phyloP scores from a whole-genome alignment of 2,329 filamentous ascomycete species.

The Blumeria hordei region DNA sequence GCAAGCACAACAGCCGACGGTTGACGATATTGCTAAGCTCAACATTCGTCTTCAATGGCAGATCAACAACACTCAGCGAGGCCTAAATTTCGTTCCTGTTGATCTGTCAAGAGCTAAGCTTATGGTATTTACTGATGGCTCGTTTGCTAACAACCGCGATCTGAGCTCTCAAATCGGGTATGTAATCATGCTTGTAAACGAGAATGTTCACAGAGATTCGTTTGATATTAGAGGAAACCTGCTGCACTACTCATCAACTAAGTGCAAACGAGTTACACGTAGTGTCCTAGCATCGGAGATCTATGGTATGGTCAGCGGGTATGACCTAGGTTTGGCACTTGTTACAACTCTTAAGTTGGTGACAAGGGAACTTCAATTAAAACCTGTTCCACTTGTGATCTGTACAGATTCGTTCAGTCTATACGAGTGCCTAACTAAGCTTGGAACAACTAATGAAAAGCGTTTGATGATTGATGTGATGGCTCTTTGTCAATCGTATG shows the following conservation, averaged over 20 bases:
- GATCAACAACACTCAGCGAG: background rate
- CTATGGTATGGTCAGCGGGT: constrained; percentile 2
- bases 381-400: background rate
- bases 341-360: background rate
- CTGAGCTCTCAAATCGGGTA: constrained; percentile 1
- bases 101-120: background rate
- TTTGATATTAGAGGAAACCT: background rate
- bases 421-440: background rate
- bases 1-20: background rate
- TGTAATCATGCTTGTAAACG: background rate
- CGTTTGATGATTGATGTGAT: too few species aligned
- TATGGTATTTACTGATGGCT: constrained; percentile 1
- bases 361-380: background rate
- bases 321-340: background rate
- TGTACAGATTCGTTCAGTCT: background rate
- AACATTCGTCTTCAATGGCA: background rate
- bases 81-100: background rate
- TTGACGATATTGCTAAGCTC: background rate
- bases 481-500: too few species aligned
- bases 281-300: constrained; percentile 5
- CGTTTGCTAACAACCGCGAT: constrained; percentile 1
- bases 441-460: too few species aligned
- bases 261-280: constrained; percentile 3
- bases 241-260: constrained; percentile 1
- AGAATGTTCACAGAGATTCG: background rate